Conservation (phyloP, 345 rosid species). For the Gossypium longicalyx region DNA sequence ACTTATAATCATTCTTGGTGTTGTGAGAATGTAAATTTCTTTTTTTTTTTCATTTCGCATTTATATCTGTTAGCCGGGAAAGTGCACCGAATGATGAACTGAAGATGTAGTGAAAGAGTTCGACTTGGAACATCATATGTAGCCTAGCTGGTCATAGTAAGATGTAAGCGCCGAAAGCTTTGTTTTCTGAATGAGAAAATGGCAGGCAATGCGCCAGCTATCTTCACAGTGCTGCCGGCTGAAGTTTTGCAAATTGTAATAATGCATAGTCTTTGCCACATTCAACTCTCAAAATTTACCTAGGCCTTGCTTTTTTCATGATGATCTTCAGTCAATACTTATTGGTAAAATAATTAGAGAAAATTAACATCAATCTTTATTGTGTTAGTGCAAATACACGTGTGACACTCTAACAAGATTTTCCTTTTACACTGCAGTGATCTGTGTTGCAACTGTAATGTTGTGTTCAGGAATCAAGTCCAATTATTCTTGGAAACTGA, state of each 20-base stretch:
- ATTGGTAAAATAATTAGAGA: not conserved
- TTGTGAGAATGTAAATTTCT: too few species aligned
- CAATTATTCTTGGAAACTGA: conserved; percentile 31
- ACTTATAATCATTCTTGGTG: not conserved
- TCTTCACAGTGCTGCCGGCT: not conserved
- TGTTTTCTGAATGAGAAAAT: not conserved
- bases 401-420: conserved; percentile 1
- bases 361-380: not conserved
- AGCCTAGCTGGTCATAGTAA: not conserved
- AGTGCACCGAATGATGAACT: not conserved
- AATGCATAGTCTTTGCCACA: not conserved
- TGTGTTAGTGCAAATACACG: conserved; percentile 13
- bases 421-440: not conserved
- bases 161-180: conserved; percentile 11
- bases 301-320: not conserved
- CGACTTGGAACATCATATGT: not conserved
- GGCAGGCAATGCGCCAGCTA: not conserved
- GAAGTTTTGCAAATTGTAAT: not conserved
- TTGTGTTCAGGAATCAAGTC: conserved; percentile 42
- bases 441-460: conserved; percentile 8
- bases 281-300: not conserved
- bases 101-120: not conserved
- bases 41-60: not conserved
- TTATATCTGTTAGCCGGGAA: too few species aligned
- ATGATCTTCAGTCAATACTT: not conserved